phyloP scores from a whole-genome alignment of 2,329 filamentous ascomycete genomes.

The Fusarium tuaranense region DNA sequence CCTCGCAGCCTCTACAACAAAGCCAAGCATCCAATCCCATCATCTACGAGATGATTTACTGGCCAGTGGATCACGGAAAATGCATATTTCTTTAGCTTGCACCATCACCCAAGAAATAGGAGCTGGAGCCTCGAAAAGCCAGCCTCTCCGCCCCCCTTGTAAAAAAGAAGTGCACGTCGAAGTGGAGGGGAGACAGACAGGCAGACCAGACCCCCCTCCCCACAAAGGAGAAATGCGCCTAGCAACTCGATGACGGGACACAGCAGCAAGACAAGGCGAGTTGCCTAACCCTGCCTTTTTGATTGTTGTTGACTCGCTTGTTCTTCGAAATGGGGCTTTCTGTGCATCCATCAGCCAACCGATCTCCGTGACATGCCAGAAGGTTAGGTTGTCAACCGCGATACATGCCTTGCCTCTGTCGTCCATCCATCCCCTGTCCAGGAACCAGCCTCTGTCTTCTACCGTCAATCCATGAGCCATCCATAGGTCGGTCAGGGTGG shows the following conservation, averaged over 20 bases:
- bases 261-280: neutral
- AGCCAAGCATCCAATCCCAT: conserved; percentile 9
- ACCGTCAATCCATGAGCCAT: neutral
- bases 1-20: conserved; percentile 9
- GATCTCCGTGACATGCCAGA: conserved; percentile 1
- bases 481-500: too few relatives aligned
- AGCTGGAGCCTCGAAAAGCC: neutral
- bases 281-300: neutral
- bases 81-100: conserved; percentile 2
- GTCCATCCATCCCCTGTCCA: neutral
- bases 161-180: neutral
- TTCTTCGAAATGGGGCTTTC: neutral
- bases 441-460: conserved; percentile 4
- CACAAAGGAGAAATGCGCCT: conserved; percentile 33
- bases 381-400: neutral
- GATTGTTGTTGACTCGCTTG: neutral
- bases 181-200: neutral
- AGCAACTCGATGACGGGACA: conserved; percentile 29
- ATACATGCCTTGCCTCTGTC: neutral
- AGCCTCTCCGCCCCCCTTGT: conserved; percentile 2
- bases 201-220: conserved; percentile 23
- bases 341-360: neutral
- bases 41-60: conserved; percentile 17
- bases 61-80: conserved; percentile 1
- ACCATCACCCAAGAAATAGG: neutral